Evolutionary conservation across 2,329 filamentous ascomycete genomes (phyloP), one percentile per base, ranked within the genome.

Genomic region (Colletotrichum agaves): DNA sequence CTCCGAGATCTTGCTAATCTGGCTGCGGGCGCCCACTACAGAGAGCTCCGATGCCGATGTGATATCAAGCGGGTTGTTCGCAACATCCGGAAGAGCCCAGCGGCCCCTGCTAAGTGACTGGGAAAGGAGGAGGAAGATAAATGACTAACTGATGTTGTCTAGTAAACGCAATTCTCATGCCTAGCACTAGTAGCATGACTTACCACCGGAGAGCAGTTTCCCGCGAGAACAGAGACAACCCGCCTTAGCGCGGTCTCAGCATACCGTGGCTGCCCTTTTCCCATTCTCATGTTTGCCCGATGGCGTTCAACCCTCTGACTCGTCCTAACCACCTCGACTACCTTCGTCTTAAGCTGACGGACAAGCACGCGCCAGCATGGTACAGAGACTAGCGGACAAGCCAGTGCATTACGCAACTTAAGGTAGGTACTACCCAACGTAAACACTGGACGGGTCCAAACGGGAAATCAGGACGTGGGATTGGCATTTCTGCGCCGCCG

Each of bases 301-400:
- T 49, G 41, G 31, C 62, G 46, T 41, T 27, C 35, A 41, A 39
- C 19, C 41, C 41, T 33, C 57, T 66, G 43, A 56, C 58, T 67
- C 63, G 46, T 64, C 64, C 64, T 52, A 64, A 33, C 33, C 33
- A 53, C 13, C 17, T 35, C 31, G 23, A 53, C 46, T 39, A 57
- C 15, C 31, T 53, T 55, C 37, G 46, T 67, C 53, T 23, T 49
- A 64, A 59, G n/a, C 52, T 55, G 53, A 41, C 53, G 39, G 11
- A 13, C 35, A 15, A 41, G 21, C 44, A 58, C 46, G 27, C 43
- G 31, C 31, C 41, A 37, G 41, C 56, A 35, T 44, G 37, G 35
- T 27, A 53, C 31, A 23, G 31, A 50, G 50, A 37, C 33, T 13
- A 1, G 50, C 17, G 27, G 27, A 27, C 27, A 27, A 27, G 27